phyloP scores from a whole-genome alignment of 768 basidiomycete genomes.

The Pleurotus giganteus region DNA sequence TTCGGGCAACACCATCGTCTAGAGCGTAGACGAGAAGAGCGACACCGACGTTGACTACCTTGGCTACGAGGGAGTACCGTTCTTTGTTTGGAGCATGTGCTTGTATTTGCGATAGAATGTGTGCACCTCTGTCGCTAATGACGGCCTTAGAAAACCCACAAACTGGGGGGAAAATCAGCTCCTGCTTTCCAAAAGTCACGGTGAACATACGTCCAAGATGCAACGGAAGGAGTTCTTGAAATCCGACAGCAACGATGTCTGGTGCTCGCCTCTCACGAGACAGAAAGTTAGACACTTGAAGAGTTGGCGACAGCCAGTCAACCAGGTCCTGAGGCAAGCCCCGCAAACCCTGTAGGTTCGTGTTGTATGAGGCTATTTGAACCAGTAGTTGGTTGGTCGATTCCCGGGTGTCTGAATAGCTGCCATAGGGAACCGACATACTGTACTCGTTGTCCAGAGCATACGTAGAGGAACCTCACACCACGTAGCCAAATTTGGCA shows the following conservation, averaged over 20 bases:
- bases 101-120: constrained; percentile 76
- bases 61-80: constrained; percentile 74
- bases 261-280: constrained; percentile 63
- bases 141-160: constrained; percentile 73
- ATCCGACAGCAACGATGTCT: constrained; percentile 87
- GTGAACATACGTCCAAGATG: constrained; percentile 77
- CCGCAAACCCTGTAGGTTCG: constrained; percentile 76
- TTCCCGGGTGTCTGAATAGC: background rate
- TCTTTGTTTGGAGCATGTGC: constrained; percentile 69
- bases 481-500: background rate
- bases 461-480: background rate
- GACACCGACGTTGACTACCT: constrained; percentile 82
- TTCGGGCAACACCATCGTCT: constrained; percentile 62
- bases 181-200: background rate
- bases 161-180: constrained; percentile 41
- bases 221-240: constrained; percentile 90
- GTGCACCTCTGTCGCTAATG: constrained; percentile 63
- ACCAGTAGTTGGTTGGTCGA: constrained; percentile 48
- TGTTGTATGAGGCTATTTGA: constrained; percentile 89
- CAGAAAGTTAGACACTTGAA: constrained; percentile 74
- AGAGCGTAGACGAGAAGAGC: constrained; percentile 85
- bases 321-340: constrained; percentile 84
- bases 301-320: constrained; percentile 85
- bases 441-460: too few relatives aligned
- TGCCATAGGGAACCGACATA: background rate